Percentiles rank a stretch among this genome's conserved stretches.
phyloP scores from a whole-genome alignment of 805 yeast genomes.

The Candida railenensis region DNA sequence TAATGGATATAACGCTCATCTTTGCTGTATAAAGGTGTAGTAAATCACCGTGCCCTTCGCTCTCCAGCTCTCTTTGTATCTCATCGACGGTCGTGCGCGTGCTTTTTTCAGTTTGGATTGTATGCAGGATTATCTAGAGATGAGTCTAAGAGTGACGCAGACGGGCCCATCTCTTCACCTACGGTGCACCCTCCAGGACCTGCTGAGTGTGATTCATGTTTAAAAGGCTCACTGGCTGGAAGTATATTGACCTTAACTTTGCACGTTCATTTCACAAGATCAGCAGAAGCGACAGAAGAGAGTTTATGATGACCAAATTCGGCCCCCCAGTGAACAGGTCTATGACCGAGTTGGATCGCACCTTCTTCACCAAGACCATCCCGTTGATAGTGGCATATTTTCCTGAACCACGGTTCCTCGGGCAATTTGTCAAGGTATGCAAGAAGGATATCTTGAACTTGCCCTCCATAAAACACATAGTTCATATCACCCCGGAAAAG shows the following conservation, averaged over 20 bases:
- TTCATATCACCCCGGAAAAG: slow-evolving; percentile 27
- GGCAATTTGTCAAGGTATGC: slow-evolving; percentile 58
- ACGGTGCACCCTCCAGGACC: too few species aligned
- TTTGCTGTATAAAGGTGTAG: too few species aligned
- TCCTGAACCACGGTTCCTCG: slow-evolving; percentile 62
- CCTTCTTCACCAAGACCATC: slow-evolving; percentile 57
- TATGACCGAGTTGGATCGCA: slow-evolving; percentile 65
- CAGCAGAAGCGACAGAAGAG: slow-evolving; percentile 26
- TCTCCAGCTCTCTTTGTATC: too few species aligned
- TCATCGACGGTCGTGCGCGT: too few species aligned
- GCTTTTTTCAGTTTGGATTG: too few species aligned
- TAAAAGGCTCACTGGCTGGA: not conserved
- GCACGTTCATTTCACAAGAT: slow-evolving; percentile 12
- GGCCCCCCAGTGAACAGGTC: slow-evolving; percentile 69
- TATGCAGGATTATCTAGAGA: too few species aligned
- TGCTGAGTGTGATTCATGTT: not conserved
- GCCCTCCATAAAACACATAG: slow-evolving; percentile 71
- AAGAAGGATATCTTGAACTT: slow-evolving; percentile 62
- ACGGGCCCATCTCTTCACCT: too few species aligned
- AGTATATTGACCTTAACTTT: not conserved
- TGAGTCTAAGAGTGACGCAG: too few species aligned
- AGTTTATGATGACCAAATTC: slow-evolving; percentile 26
- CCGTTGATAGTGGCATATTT: slow-evolving; percentile 67
- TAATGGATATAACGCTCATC: slow-evolving; percentile 32
- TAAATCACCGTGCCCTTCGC: too few species aligned